phyloP scores from a whole-genome alignment of 169 alveolate genomes.

The Plasmodium sp. region DNA sequence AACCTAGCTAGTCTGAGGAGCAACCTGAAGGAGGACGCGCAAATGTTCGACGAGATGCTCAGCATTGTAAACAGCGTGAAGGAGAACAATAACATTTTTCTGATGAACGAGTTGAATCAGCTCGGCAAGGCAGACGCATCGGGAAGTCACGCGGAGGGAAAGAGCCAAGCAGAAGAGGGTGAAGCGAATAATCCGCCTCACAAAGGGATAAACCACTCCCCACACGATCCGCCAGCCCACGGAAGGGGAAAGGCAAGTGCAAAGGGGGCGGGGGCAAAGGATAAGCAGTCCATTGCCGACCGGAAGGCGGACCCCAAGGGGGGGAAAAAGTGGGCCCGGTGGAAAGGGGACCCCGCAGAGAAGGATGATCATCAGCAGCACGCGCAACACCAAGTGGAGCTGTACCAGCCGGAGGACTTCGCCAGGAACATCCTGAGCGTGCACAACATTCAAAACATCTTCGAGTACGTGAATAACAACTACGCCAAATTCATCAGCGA shows the following conservation, averaged over 20 bases:
- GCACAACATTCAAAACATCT: constrained; percentile 40
- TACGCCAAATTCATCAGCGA: constrained; percentile 51
- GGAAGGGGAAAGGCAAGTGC: background rate
- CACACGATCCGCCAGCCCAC: background rate
- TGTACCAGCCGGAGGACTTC: background rate
- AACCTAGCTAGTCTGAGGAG: constrained; percentile 15
- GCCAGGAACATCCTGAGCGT: constrained; percentile 39
- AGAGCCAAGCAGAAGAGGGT: background rate
- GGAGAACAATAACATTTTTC: constrained; percentile 50
- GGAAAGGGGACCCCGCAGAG: background rate
- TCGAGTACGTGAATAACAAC: constrained; percentile 39
- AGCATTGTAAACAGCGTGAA: constrained; percentile 20
- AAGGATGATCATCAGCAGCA: background rate
- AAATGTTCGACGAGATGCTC: constrained; percentile 12
- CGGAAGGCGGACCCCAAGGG: background rate
- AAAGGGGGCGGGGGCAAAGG: background rate
- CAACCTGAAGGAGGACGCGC: background rate
- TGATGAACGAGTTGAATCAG: constrained; percentile 11
- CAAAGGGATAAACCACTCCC: background rate
- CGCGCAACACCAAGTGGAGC: background rate
- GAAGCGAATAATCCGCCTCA: background rate
- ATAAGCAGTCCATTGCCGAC: background rate
- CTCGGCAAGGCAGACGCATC: background rate
- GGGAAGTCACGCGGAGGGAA: background rate
- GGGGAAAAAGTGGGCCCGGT: background rate